Evolutionary conservation across 2,329 filamentous ascomycete genomes (phyloP).

Genomic region (Diaporthe sp.): DNA sequence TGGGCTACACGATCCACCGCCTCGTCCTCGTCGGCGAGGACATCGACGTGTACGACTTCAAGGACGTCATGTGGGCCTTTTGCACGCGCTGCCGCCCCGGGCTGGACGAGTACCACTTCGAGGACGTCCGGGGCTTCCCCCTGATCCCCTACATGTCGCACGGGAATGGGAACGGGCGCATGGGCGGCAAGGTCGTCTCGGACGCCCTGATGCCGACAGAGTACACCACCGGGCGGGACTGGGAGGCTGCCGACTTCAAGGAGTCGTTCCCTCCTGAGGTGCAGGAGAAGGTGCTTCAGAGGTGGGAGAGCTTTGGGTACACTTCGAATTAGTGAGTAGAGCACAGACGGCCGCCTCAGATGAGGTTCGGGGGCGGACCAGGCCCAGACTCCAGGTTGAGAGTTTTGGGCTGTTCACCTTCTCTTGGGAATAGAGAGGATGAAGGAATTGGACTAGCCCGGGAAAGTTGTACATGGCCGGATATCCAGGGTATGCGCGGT

Average conservation of each 20-base stretch:
- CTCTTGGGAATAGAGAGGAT: no score
- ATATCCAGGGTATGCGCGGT: no score
- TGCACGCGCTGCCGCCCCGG: conserved; percentile 61
- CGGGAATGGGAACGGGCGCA: conserved; percentile 49
- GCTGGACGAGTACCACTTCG: conserved; percentile 59
- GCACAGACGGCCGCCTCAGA: no score
- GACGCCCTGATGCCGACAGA: conserved; percentile 59
- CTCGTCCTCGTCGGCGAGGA: conserved; percentile 63
- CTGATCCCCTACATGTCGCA: conserved; percentile 64
- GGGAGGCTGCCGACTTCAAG: conserved; percentile 51
- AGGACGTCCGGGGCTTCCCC: conserved; percentile 59
- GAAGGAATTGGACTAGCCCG: no score
- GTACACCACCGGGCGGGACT: conserved; percentile 54
- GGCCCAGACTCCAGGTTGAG: no score
- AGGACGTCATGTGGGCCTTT: conserved; percentile 65
- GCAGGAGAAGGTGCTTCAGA: conserved; percentile 53
- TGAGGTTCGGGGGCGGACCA: no score
- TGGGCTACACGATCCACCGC: conserved; percentile 58
- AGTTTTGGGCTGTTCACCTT: no score
- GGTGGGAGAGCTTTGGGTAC: conserved; percentile 53
- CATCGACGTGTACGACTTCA: conserved; percentile 61
- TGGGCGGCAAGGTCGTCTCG: conserved; percentile 62
- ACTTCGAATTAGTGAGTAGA: neutral
- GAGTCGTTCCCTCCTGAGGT: conserved; percentile 55
- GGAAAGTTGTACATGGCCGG: no score